Conservation (phyloP, 768 basidiomycete species). For the Rhodotorula paludigena region DNA sequence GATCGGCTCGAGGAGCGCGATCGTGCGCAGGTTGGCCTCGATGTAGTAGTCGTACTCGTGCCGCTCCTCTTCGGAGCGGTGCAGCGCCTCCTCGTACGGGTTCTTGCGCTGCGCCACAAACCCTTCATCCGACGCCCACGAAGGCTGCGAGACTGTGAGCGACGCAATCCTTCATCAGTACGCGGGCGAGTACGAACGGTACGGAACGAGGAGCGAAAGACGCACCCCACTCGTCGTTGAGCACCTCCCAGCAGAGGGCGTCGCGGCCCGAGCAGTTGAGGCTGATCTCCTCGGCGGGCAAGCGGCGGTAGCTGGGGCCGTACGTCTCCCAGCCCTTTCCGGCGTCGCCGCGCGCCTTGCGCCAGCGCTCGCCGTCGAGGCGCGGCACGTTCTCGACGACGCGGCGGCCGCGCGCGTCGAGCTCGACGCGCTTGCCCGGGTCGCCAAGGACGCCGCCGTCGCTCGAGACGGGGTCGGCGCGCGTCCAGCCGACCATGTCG, state of each 20-base stretch:
- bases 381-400: slow-evolving; percentile 69
- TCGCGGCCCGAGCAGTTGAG: slow-evolving; percentile 92
- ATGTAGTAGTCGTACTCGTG: slow-evolving; percentile 96
- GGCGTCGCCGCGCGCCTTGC: slow-evolving; percentile 50
- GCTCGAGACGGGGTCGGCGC: slow-evolving; percentile 48
- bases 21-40: slow-evolving; percentile 82
- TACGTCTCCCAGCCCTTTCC: slow-evolving; percentile 53
- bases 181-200: not conserved
- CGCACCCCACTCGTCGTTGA: slow-evolving; percentile 81
- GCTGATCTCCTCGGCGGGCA: slow-evolving; percentile 63
- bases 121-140: slow-evolving; percentile 93
- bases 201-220: not conserved
- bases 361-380: slow-evolving; percentile 58
- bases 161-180: no score
- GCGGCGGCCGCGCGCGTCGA: slow-evolving; percentile 52
- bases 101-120: slow-evolving; percentile 97
- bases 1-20: slow-evolving; percentile 83
- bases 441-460: slow-evolving; percentile 30
- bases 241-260: slow-evolving; percentile 85
- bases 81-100: slow-evolving; percentile 86
- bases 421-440: slow-evolving; percentile 62
- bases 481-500: slow-evolving; percentile 71
- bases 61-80: slow-evolving; percentile 95
- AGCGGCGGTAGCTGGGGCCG: slow-evolving; percentile 60
- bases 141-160: slow-evolving; percentile 76